Evolutionary conservation across 257 asterid genomes (phyloP), one percentile per base, ranked within the genome.

Genomic region (Sherardia arvensis): DNA sequence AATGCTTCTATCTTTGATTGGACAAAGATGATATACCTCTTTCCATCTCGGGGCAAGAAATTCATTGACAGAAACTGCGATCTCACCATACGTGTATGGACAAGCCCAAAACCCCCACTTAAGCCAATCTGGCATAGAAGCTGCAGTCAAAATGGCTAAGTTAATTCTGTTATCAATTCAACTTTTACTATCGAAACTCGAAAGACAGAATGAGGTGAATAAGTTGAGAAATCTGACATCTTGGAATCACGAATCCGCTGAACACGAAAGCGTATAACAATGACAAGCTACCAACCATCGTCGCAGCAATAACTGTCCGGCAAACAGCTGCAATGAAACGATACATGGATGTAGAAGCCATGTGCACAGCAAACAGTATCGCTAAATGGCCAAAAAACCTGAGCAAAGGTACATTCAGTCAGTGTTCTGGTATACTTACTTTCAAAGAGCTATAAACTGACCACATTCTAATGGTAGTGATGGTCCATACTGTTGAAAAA

Each of bases 1-100:
- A n/a, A n/a, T n/a, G n/a, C n/a, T n/a, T n/a, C n/a, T n/a, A n/a
- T n/a, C n/a, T n/a, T n/a, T n/a, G n/a, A n/a, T n/a, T n/a, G n/a
- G n/a, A n/a, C n/a, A n/a, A n/a, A n/a, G n/a, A n/a, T n/a, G n/a
- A n/a, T n/a, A n/a, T n/a, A n/a, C 93, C 72, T 79, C 73, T 78
- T 83, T 86, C 95, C 95, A 82, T 56, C 92, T 59, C 56, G 86
- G 85, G 49, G 95, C 77, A 29, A 72, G 83, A 71, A 87, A 87
- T 73, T 87, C 95, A 69, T 84, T 87, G 9, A 78, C 59, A 29
- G 90, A 70, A 64, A 87, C 79, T 59, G 83, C 95, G 61, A 84
- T 74, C 81, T 82, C 84, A 36, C 88, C 93, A 71, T 84, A 87
- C 5, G 93, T 7, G 95, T n/a, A n/a, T n/a, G 95, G 63, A 84